Conservation (phyloP, 306 rosid genomes). For the Cucumis sativus region DNA sequence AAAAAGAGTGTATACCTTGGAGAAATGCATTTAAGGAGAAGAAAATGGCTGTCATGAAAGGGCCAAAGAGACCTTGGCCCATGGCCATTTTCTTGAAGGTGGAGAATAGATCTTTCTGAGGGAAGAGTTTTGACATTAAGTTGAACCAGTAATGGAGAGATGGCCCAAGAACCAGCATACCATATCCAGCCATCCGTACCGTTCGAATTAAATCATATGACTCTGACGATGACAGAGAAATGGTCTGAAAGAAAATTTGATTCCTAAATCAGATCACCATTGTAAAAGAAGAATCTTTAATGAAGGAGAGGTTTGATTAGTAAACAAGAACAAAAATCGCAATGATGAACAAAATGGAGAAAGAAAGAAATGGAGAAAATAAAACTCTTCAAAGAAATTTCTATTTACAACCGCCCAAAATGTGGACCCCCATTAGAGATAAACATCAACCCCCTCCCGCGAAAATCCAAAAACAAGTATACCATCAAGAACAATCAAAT, state of each 20-base stretch:
- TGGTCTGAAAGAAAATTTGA: constrained; percentile 31
- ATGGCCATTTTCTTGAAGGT: constrained; percentile 76
- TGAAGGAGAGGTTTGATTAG: not conserved
- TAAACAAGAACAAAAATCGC: not conserved
- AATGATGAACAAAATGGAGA: not conserved
- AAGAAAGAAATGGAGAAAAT: not conserved
- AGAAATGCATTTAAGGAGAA: constrained; percentile 64
- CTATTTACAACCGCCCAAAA: not conserved
- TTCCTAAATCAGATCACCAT: not conserved
- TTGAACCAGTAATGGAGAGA: constrained; percentile 86
- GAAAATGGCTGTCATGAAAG: constrained; percentile 68
- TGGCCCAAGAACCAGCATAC: constrained; percentile 75
- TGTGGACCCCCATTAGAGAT: not conserved
- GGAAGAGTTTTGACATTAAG: constrained; percentile 62
- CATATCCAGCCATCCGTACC: constrained; percentile 82
- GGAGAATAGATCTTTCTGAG: constrained; percentile 53
- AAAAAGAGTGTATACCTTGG: constrained; percentile 41
- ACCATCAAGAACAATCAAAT: not conserved
- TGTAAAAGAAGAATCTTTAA: not conserved
- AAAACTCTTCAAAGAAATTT: not conserved
- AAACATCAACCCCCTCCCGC: not conserved
- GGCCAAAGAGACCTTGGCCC: constrained; percentile 78
- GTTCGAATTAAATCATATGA: constrained; percentile 59
- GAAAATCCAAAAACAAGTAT: not conserved
- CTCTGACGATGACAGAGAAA: constrained; percentile 27